Percentiles rank a stretch among this genome's conserved stretches.
Evolutionary conservation across 768 basidiomycete genomes (phyloP).

Genomic region (Hygrocybe punicea): DNA sequence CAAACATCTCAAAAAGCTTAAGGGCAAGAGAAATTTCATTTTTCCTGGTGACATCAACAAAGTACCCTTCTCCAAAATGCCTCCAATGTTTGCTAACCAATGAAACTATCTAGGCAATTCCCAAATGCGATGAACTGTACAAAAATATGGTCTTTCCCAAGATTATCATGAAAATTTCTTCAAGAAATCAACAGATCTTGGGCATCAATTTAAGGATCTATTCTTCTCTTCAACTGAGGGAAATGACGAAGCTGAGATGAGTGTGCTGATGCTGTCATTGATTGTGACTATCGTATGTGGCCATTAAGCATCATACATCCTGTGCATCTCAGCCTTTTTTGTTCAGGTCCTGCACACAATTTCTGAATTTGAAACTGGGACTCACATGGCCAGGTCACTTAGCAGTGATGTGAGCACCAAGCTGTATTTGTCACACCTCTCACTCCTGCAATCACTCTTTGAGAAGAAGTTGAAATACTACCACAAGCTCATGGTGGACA

Average conservation of each 20-base stretch:
- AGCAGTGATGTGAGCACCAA: not conserved
- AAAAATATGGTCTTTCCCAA: not conserved
- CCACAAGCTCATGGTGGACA: not conserved
- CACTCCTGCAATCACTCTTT: not conserved
- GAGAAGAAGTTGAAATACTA: not conserved
- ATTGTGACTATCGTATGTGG: not conserved
- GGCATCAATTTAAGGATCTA: not conserved
- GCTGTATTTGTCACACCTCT: not conserved
- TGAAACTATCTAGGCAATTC: not conserved
- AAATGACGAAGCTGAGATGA: not conserved
- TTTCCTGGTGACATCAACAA: not conserved
- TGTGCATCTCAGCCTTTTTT: not conserved
- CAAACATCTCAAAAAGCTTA: not conserved
- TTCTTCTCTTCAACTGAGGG: not conserved
- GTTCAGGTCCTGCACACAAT: not conserved
- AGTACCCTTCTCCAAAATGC: not conserved
- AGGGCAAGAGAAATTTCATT: not conserved
- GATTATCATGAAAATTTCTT: not conserved
- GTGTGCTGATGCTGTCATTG: not conserved
- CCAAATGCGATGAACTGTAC: not conserved
- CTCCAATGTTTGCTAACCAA: not conserved
- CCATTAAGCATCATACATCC: not conserved
- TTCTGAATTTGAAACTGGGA: not conserved
- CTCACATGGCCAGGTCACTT: not conserved
- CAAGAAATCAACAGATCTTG: not conserved